These are phyloP conservation scores for Microthyrium microscopicum DNA, from an alignment of 2,329 filamentous ascomycete species.

Conservation along the genomic window DNA sequence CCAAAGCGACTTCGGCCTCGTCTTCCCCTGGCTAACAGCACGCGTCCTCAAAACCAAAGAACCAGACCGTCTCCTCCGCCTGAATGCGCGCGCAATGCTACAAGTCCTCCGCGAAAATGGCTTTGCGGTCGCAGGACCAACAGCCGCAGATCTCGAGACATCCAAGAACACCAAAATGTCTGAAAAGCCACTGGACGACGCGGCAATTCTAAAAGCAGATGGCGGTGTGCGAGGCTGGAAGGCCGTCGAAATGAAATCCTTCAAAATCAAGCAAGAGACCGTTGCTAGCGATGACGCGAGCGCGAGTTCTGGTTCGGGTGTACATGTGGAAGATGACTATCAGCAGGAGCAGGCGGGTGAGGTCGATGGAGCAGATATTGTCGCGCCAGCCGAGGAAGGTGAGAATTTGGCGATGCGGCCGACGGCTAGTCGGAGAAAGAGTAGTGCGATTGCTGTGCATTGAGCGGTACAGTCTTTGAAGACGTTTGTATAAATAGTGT, in stretches of 20 bases:
- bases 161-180: slow-evolving; percentile 12
- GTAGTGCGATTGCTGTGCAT: too few species aligned
- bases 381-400: too few species aligned
- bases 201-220: slow-evolving; percentile 14
- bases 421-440: too few species aligned
- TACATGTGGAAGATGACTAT: too few species aligned
- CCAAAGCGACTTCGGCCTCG: slow-evolving; percentile 67
- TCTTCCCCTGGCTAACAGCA: slow-evolving; percentile 53
- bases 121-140: slow-evolving; percentile 25
- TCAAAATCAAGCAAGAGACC: not conserved
- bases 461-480: too few species aligned
- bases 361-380: too few species aligned
- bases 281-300: too few species aligned
- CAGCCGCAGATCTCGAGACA: slow-evolving; percentile 23
- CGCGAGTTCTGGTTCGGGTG: too few species aligned
- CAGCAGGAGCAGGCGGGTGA: too few species aligned
- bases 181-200: slow-evolving; percentile 10
- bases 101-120: slow-evolving; percentile 41
- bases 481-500: too few species aligned
- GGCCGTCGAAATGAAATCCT: slow-evolving; percentile 12
- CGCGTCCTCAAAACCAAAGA: slow-evolving; percentile 40
- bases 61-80: slow-evolving; percentile 61
- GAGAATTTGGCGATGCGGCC: too few species aligned
- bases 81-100: slow-evolving; percentile 72
- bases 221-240: slow-evolving; percentile 21